Evolutionary conservation across 2,329 filamentous ascomycete genomes (phyloP), one percentile per base, ranked within the genome.

Genomic region (Ophiosphaerella herpotricha): DNA sequence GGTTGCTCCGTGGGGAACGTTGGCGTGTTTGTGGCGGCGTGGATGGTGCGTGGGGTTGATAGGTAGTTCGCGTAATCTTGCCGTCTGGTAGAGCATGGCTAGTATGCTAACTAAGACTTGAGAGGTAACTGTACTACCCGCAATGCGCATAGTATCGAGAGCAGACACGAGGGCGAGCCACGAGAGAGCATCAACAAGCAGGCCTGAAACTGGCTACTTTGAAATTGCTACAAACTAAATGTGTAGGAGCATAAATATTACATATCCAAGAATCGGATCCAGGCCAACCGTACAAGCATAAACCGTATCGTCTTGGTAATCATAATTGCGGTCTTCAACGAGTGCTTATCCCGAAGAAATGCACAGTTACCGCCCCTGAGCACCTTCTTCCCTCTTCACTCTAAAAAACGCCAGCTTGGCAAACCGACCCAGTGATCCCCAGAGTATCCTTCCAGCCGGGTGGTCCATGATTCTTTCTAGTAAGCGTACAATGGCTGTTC

Each of bases 401-500:
- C 93, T 83, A 59, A 88, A 86, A 66, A 88, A 96, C 3, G 89
- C 93, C 57, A 96, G 75, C 75, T 93, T 95, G 61, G 92, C 88
- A 68, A 97, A 99, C 38, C 90, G 82, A 50, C 91, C 94, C 41
- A 99, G 77, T 26, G 85, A 85, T 58, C 82, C 85, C 90, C 93
- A 99, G 82, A 94, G 97, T 74, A 97, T 91, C 65, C 91, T 83
- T 1, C 94, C 94, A 8, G 91, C 94, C 67, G 95, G 89, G 74
- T 99, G 93, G 49, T 88, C 86, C 59, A 86, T 84, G 46, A 99
- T 86, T 18, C 91, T 83, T 60, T 93, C 91, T 18, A 99, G 74
- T 32, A 99, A 76, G 53, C 89, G 89, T 1, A 90, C 87, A 2
- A 90, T 89, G 47, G 85, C 85, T 61, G 88, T 76, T 32, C 94